Evolutionary conservation across 208 protist genomes (phyloP).

Genomic region (Leishmania amazonensis): DNA sequence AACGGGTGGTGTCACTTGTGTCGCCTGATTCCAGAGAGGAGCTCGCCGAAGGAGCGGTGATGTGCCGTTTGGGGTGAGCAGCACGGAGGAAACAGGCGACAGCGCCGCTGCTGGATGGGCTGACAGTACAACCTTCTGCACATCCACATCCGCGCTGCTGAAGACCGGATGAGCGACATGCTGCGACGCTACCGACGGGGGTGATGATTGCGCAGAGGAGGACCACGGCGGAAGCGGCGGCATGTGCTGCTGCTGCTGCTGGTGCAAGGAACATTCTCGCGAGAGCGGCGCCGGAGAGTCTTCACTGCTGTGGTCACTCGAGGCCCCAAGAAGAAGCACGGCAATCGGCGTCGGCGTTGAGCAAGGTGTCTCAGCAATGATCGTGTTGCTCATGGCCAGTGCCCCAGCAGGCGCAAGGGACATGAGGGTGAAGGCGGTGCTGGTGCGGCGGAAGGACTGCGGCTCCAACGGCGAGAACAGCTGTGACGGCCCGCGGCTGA

Average conservation of each 20-base stretch:
- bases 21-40: background rate
- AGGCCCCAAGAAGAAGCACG: background rate
- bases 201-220: background rate
- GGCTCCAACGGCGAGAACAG: slow-evolving; percentile 37
- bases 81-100: background rate
- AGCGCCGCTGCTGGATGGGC: background rate
- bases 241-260: slow-evolving; percentile 2
- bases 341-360: slow-evolving; percentile 5
- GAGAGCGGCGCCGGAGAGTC: slow-evolving; percentile 2
- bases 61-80: background rate
- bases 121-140: background rate
- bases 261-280: background rate
- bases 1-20: background rate
- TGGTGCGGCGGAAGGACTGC: slow-evolving; percentile 13
- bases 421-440: slow-evolving; percentile 27
- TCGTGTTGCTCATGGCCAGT: slow-evolving; percentile 11
- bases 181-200: background rate
- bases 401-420: slow-evolving; percentile 15
- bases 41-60: background rate
- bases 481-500: slow-evolving; percentile 40
- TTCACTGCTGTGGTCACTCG: background rate
- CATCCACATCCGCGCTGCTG: background rate
- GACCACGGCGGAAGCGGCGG: background rate
- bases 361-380: slow-evolving; percentile 4
- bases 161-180: background rate